Conservation (phyloP, 345 rosid species). For the Lagerstroemia speciosa region DNA sequence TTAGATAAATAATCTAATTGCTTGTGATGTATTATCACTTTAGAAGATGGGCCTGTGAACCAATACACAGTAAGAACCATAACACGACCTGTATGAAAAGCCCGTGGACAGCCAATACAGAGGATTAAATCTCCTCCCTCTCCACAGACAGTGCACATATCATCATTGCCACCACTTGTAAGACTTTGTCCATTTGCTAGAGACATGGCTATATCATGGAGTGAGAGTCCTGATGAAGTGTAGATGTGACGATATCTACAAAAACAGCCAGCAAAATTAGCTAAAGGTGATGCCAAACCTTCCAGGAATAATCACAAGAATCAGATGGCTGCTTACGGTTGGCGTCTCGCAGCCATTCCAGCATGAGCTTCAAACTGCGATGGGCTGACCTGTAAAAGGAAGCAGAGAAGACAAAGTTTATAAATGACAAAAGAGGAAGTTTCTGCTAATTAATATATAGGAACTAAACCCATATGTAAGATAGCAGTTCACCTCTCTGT, state of each 20-base stretch:
- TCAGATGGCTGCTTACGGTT: slow-evolving; percentile 65
- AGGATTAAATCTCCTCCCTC: slow-evolving; percentile 66
- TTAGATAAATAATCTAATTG: not conserved
- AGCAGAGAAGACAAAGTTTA: slow-evolving; percentile 2
- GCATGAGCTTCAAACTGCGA: slow-evolving; percentile 99
- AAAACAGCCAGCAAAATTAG: slow-evolving; percentile 10
- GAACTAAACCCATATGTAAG: not conserved
- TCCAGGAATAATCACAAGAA: slow-evolving; percentile 8
- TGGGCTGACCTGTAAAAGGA: slow-evolving; percentile 71
- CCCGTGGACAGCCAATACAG: slow-evolving; percentile 80
- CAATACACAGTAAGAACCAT: not conserved
- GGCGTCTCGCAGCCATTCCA: slow-evolving; percentile 99
- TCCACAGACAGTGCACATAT: slow-evolving; percentile 86
- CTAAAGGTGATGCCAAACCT: slow-evolving; percentile 10
- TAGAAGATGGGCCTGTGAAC: not conserved
- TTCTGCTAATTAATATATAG: not conserved
- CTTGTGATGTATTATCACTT: not conserved
- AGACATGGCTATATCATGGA: slow-evolving; percentile 88
- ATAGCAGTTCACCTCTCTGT: slow-evolving; percentile 47
- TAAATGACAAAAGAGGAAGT: slow-evolving; percentile 6
- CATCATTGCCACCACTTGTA: slow-evolving; percentile 66
- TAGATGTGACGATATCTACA: slow-evolving; percentile 90
- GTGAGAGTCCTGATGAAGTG: slow-evolving; percentile 67
- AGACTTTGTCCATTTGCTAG: slow-evolving; percentile 71
- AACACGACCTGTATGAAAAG: slow-evolving; percentile 63